Evolutionary conservation across 192 early-diverging fungal species (phyloP), one percentile per base, ranked within the genome.

Genomic region (Backusella westeae): DNA sequence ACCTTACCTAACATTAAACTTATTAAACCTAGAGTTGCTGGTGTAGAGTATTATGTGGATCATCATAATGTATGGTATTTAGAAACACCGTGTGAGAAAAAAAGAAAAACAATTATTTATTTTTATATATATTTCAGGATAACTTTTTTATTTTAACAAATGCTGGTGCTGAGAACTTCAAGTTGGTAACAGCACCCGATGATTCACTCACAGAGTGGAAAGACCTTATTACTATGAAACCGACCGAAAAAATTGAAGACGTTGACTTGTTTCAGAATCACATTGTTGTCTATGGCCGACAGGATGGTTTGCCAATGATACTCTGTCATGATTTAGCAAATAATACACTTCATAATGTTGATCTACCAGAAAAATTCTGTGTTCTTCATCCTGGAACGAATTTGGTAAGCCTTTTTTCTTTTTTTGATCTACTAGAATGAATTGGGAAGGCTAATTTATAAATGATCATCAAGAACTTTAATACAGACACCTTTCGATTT

Each of bases 11-110:
- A 71, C 7, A 38, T 89, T 23, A 78, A 52, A 4, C 80, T 91
- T 29, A 84, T 93, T 34, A 85, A 91, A 21, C 77, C 85, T 41
- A 83, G 93, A 36, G 82, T 81, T 34, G 76, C 79, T 15, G 87
- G 86, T 34, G 83, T 92, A 12, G 92, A 94, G 56, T 92, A 92
- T 75, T 94, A 90, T 86, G 90, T 91, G 9, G 93, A 94, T 77
- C 93, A 94, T 73, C 90, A 92, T 69, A 80, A 88, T 53, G 87
- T 89, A 83, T 80, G 81, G 32, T 59, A 36, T 6, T 44, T 46
- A 65, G 6, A 66, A 68, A 8, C 52, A 41, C 42, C 42, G 4
- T 17, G 19, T 49, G 46, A 49, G 19, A 49, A 17, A 44, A 44
- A 49, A n/a, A 10, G 38, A 32, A 0, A 32, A 32, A 44, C 5